Conservation (phyloP, 768 basidiomycete species). For the Pulveroboletus sp. region DNA sequence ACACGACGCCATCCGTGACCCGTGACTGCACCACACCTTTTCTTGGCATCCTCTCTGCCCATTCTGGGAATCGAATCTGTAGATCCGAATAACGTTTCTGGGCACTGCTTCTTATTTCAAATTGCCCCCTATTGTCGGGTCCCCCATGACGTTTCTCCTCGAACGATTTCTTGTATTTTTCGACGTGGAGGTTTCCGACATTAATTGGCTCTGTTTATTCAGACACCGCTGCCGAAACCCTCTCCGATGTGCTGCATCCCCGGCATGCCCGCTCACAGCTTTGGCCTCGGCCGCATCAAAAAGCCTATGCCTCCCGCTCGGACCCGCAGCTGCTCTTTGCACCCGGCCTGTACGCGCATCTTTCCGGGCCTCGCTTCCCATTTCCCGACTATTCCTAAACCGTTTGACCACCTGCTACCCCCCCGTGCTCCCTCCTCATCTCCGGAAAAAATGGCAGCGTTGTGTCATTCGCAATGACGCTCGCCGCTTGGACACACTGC, state of each 20-base stretch:
- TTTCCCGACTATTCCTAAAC: no score
- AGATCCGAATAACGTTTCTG: conserved; percentile 31
- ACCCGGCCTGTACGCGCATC: no score
- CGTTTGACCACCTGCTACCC: no score
- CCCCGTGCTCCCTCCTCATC: no score
- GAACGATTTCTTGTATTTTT: background rate
- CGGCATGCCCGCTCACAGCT: no score
- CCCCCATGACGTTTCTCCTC: background rate
- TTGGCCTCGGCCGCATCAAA: conserved; percentile 9
- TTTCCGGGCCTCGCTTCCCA: no score
- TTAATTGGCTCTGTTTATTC: background rate
- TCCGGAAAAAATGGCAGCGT: no score
- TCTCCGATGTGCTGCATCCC: no score
- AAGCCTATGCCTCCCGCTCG: conserved; percentile 21
- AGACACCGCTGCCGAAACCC: background rate
- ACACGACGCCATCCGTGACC: conserved; percentile 17
- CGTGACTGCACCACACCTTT: conserved; percentile 11
- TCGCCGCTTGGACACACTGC: no score
- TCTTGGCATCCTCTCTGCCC: conserved; percentile 11
- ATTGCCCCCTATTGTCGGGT: conserved; percentile 11
- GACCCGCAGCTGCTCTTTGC: conserved; percentile 17
- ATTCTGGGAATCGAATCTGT: conserved; percentile 22
- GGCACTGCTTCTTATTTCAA: conserved; percentile 30
- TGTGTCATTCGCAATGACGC: no score
- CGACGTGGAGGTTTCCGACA: background rate